phyloP scores from a whole-genome alignment of 2,329 filamentous ascomycete genomes.

The Colletotrichum tropicale region DNA sequence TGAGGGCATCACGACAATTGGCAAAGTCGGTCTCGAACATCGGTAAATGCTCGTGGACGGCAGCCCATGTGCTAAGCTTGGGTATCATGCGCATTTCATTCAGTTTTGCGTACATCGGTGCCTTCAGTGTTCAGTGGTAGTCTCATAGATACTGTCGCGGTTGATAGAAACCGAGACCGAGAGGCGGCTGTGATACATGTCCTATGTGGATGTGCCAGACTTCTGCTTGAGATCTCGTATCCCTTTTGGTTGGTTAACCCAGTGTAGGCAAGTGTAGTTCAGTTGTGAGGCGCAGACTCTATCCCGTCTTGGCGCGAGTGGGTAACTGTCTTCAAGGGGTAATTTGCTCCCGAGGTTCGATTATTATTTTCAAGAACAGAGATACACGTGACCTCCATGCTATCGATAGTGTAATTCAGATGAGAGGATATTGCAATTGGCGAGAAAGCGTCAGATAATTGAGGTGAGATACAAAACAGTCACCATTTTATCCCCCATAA shows the following conservation, averaged over 20 bases:
- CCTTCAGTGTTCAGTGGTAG: not conserved
- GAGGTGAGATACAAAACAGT: not conserved
- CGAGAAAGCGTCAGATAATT: no score
- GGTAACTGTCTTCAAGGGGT: not conserved
- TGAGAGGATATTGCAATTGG: no score
- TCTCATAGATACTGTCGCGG: not conserved
- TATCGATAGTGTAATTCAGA: no score
- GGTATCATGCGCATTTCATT: not conserved
- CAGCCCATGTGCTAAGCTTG: not conserved
- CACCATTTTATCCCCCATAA: fast-evolving
- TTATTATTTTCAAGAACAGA: not conserved
- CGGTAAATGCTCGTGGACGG: no score
- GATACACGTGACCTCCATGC: not conserved
- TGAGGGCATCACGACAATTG: not conserved
- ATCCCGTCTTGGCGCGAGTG: not conserved
- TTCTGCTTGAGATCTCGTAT: not conserved
- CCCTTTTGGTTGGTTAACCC: not conserved
- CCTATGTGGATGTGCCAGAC: not conserved
- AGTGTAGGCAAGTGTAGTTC: not conserved
- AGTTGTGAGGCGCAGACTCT: not conserved
- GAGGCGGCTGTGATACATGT: not conserved
- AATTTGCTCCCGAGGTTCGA: not conserved
- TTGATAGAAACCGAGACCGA: not conserved
- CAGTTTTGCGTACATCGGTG: fast-evolving
- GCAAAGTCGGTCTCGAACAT: not conserved